These are phyloP conservation scores for Vanrija sp. DNA, from an alignment of 1,284 basidiomycete genomes.

Conservation along the genomic window DNA sequence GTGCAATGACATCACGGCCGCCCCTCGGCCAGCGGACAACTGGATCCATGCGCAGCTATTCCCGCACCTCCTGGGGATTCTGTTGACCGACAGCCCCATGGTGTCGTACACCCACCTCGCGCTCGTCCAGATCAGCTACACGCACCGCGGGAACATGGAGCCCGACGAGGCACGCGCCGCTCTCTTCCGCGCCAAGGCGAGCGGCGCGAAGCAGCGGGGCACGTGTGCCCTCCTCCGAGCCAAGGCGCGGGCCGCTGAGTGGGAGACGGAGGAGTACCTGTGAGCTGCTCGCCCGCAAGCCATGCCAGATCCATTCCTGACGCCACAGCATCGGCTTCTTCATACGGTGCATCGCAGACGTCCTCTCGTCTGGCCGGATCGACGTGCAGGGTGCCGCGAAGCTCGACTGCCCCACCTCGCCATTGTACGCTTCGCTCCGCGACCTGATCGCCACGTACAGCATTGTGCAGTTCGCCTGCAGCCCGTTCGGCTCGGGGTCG, in stretches of 20 bases:
- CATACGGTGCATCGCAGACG: slow-evolving; percentile 22
- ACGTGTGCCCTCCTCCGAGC: slow-evolving; percentile 1
- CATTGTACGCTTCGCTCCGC: slow-evolving; percentile 8
- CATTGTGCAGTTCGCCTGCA: slow-evolving; percentile 10
- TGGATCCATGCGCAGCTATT: slow-evolving; percentile 22
- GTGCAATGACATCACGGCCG: slow-evolving; percentile 19
- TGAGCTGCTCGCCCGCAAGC: not conserved
- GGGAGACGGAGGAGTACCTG: slow-evolving; percentile 22
- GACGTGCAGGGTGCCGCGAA: slow-evolving; percentile 7
- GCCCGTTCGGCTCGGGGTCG: not conserved
- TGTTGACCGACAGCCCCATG: not conserved
- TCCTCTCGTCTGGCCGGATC: slow-evolving; percentile 12
- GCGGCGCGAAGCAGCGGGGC: not conserved
- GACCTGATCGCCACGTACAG: slow-evolving; percentile 22
- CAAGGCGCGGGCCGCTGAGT: slow-evolving; percentile 3
- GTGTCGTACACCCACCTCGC: slow-evolving; percentile 8
- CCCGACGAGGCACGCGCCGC: slow-evolving; percentile 15
- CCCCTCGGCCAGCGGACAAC: slow-evolving; percentile 13
- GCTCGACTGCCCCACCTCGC: slow-evolving; percentile 6
- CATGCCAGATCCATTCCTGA: not conserved
- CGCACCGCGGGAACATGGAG: slow-evolving; percentile 20
- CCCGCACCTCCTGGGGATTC: slow-evolving; percentile 11
- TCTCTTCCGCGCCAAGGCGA: slow-evolving; percentile 13
- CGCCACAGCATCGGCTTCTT: slow-evolving; percentile 17
- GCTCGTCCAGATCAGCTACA: slow-evolving; percentile 17